phyloP scores from a whole-genome alignment of 1,139 yeast species.

The Arxiozyma slooffiae region DNA sequence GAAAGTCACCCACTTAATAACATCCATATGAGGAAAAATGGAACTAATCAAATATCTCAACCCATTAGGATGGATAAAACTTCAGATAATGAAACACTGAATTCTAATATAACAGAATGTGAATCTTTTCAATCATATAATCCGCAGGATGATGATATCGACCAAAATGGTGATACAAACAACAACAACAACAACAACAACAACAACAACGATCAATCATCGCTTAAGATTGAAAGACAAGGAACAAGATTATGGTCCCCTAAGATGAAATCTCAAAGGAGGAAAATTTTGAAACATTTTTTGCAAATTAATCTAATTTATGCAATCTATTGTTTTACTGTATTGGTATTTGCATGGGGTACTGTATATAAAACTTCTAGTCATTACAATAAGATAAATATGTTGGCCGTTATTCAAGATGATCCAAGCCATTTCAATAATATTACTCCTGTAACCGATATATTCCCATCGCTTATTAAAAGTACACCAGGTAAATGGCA shows the following conservation, averaged over 20 bases:
- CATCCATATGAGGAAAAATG: no score
- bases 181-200: neutral
- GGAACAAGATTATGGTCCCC: slow-evolving; percentile 8
- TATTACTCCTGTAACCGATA: slow-evolving; percentile 9
- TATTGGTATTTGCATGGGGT: slow-evolving; percentile 11
- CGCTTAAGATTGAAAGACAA: neutral
- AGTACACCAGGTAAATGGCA: slow-evolving; percentile 20
- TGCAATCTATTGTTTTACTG: slow-evolving; percentile 8
- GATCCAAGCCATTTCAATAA: neutral
- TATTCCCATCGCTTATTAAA: slow-evolving; percentile 12
- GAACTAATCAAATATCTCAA: no score
- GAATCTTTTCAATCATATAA: neutral
- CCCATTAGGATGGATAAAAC: neutral
- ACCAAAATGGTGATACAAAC: neutral
- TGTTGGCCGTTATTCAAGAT: slow-evolving; percentile 12
- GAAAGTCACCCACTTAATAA: no score
- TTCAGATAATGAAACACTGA: neutral
- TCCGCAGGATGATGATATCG: neutral
- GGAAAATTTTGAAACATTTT: slow-evolving; percentile 5
- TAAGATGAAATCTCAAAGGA: slow-evolving; percentile 5
- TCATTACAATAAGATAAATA: slow-evolving; percentile 10
- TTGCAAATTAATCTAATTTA: slow-evolving; percentile 6
- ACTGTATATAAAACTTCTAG: slow-evolving; percentile 8
- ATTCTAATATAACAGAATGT: neutral
- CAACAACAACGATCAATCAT: neutral